Conservation (phyloP, 371 early-diverging fungal genomes). For the Circinella umbellata region DNA sequence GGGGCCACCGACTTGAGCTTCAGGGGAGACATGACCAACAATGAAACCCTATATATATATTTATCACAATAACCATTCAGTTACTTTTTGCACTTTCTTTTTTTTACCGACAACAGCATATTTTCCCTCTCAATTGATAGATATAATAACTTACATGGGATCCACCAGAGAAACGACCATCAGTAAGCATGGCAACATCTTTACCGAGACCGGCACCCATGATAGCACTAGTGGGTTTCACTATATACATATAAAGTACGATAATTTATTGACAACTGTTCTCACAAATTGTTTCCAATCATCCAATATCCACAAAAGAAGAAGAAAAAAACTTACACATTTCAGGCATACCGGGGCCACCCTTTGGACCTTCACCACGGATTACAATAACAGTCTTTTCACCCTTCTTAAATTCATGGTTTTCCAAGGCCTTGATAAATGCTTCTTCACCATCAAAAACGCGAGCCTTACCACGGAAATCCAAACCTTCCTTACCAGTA, state of each 20-base stretch:
- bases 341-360: conserved; percentile 94
- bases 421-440: conserved; percentile 87
- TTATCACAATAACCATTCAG: background rate
- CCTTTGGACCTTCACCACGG: conserved; percentile 88
- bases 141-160: conserved; percentile 70
- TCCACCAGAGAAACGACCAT: conserved; percentile 97
- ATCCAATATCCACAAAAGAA: background rate
- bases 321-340: conserved; percentile 57
- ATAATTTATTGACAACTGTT: no score
- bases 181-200: conserved; percentile 95
- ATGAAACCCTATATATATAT: conserved; percentile 79
- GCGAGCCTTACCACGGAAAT: conserved; percentile 85
- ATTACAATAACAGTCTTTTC: conserved; percentile 79
- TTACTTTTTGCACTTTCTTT: no score
- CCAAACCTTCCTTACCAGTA: conserved; percentile 96
- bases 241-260: conserved; percentile 20
- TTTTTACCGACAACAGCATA: no score
- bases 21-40: conserved; percentile 97
- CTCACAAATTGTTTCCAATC: no score
- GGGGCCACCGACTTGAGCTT: conserved; percentile 96
- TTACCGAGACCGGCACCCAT: conserved; percentile 99
- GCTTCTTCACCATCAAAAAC: conserved; percentile 92
- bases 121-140: background rate
- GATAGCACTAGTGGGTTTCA: conserved; percentile 94
- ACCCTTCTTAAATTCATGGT: conserved; percentile 75